Evolutionary conservation across 371 early-diverging fungal species (phyloP).

Genomic region (Dinochytrium kinnereticum): DNA sequence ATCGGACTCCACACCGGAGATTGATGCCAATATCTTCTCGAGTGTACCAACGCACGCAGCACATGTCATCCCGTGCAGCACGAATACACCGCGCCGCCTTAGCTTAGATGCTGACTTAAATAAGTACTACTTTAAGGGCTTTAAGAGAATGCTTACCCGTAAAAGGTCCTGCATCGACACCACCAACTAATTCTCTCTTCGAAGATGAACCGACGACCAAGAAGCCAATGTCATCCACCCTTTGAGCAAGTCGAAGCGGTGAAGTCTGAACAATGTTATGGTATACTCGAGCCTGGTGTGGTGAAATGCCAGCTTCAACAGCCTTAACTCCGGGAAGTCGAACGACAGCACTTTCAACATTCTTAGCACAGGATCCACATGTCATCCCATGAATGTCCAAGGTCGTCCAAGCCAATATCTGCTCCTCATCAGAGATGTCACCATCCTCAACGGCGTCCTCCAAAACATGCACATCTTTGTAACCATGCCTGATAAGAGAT

Average conservation of each 20-base stretch:
- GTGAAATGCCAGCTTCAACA: background rate
- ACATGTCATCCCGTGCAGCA: constrained; percentile 88
- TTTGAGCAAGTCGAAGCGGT: constrained; percentile 1
- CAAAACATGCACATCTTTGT: background rate
- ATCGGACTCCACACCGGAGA: constrained; percentile 7
- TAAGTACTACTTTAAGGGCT: too few relatives aligned
- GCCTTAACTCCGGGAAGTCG: constrained; percentile 7
- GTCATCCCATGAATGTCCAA: constrained; percentile 18
- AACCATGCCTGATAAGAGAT: background rate
- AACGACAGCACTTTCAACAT: constrained; percentile 19
- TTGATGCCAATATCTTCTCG: constrained; percentile 11
- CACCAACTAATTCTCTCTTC: background rate
- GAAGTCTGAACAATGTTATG: constrained; percentile 8
- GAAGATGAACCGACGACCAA: constrained; percentile 9
- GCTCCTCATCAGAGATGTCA: background rate
- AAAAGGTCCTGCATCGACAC: background rate
- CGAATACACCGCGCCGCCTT: background rate
- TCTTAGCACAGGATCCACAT: constrained; percentile 35
- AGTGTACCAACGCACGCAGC: constrained; percentile 68
- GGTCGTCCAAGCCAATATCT: constrained; percentile 14
- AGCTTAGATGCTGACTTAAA: too few relatives aligned
- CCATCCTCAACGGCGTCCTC: background rate
- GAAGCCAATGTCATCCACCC: constrained; percentile 12
- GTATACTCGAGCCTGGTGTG: background rate
- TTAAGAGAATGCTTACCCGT: background rate